Conservation (phyloP, 2,329 filamentous ascomycete species). For the Botrytis porri region DNA sequence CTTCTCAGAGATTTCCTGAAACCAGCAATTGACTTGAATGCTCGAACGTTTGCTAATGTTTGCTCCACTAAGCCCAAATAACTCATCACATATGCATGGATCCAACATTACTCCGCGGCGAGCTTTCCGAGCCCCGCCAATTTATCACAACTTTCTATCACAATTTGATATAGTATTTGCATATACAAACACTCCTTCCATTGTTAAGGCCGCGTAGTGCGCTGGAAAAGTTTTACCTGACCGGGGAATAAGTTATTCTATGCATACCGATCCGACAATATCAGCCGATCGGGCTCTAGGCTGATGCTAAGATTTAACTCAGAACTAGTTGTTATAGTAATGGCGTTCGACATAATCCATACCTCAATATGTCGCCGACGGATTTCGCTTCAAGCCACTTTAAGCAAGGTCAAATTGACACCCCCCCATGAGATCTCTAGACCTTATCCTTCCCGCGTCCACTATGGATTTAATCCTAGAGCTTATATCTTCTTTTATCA, state of each 20-base stretch:
- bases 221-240: background rate
- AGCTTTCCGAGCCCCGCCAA: conserved; percentile 11
- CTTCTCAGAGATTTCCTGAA: background rate
- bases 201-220: background rate
- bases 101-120: background rate
- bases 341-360: background rate
- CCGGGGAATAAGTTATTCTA: background rate
- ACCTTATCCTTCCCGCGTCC: conserved; percentile 25
- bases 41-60: conserved; percentile 9
- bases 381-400: conserved; percentile 8
- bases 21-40: conserved; percentile 1
- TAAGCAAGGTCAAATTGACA: background rate
- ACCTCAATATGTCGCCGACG: background rate
- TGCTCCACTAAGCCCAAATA: conserved; percentile 3
- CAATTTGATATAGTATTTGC: conserved; percentile 6
- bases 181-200: background rate
- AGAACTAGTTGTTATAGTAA: background rate
- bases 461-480: conserved; percentile 10
- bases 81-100: conserved; percentile 7
- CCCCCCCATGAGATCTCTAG: conserved; percentile 11
- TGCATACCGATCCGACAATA: conserved; percentile 5
- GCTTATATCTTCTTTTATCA: conserved; percentile 15
- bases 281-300: conserved; percentile 4
- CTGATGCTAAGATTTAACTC: conserved; percentile 1
- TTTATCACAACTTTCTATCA: conserved; percentile 6